A percentile compares a stretch with the other conserved stretches of the same genome.
phyloP scores from a whole-genome alignment of 352 stramenopile genomes.

The Pythium phragmitis region DNA sequence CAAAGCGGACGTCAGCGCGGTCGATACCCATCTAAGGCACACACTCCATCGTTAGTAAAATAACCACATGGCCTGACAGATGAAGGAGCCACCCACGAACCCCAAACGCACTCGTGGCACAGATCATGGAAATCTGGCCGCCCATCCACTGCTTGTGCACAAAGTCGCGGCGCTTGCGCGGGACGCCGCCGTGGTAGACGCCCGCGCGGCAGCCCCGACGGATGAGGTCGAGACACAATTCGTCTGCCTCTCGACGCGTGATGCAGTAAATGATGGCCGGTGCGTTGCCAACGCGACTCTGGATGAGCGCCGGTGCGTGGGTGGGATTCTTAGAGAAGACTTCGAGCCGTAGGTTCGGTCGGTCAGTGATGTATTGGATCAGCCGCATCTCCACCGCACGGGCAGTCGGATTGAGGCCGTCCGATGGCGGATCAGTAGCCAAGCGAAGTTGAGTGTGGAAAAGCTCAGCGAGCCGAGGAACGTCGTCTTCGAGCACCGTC shows the following conservation, averaged over 20 bases:
- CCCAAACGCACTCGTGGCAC: slow-evolving; percentile 75
- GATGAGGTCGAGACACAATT: slow-evolving; percentile 52
- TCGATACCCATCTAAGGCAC: slow-evolving; percentile 77
- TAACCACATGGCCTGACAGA: not conserved
- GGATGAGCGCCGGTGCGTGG: slow-evolving; percentile 32
- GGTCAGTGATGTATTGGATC: slow-evolving; percentile 64
- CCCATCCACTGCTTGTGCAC: slow-evolving; percentile 81
- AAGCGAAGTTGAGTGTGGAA: slow-evolving; percentile 43
- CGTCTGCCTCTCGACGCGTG: slow-evolving; percentile 66
- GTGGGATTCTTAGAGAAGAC: slow-evolving; percentile 46
- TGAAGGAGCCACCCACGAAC: slow-evolving; percentile 28
- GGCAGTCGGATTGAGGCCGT: slow-evolving; percentile 31
- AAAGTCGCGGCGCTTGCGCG: slow-evolving; percentile 56
- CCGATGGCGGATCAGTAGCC: not conserved
- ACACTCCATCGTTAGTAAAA: not conserved
- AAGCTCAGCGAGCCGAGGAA: slow-evolving; percentile 45
- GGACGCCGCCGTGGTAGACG: slow-evolving; percentile 71
- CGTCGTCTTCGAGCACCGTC: slow-evolving; percentile 64
- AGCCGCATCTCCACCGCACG: slow-evolving; percentile 41
- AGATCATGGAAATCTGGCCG: slow-evolving; percentile 69
- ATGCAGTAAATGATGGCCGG: slow-evolving; percentile 76
- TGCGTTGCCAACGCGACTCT: slow-evolving; percentile 28
- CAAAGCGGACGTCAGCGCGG: slow-evolving; percentile 66
- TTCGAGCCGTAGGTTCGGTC: slow-evolving; percentile 60
- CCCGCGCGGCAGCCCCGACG: slow-evolving; percentile 49